Conservation (phyloP, 2,329 filamentous ascomycete genomes). For the Esteya vermicola region DNA sequence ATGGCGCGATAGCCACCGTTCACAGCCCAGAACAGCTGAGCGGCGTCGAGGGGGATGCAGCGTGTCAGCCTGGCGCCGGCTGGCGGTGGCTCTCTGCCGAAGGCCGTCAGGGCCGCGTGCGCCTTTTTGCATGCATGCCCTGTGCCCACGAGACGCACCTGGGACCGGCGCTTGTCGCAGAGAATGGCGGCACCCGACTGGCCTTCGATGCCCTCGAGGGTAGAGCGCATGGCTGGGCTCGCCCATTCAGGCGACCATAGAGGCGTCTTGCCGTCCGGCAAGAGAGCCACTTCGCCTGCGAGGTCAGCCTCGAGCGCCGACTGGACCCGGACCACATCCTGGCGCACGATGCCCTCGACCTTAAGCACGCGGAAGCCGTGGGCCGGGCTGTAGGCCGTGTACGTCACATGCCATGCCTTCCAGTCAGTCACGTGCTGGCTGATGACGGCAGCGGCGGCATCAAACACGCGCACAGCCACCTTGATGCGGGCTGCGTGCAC, state of each 20-base stretch:
- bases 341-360: constrained; percentile 20
- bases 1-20: constrained; percentile 19
- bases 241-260: constrained; percentile 12
- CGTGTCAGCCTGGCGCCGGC: background rate
- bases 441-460: constrained; percentile 11
- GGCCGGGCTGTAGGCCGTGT: background rate
- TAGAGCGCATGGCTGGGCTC: constrained; percentile 5
- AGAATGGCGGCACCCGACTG: constrained; percentile 15
- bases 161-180: constrained; percentile 15
- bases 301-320: constrained; percentile 18
- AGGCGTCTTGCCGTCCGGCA: constrained; percentile 10
- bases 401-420: constrained; percentile 8
- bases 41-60: constrained; percentile 11
- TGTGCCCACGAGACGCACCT: constrained; percentile 15
- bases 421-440: background rate
- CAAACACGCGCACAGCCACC: constrained; percentile 18
- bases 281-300: constrained; percentile 15
- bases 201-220: constrained; percentile 11
- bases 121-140: background rate
- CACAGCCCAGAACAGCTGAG: constrained; percentile 16
- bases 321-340: constrained; percentile 18
- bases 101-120: constrained; percentile 2
- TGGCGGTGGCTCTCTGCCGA: constrained; percentile 6
- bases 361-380: constrained; percentile 20
- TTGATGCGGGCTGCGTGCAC: constrained; percentile 24